Evolutionary conservation across 2,329 filamentous ascomycete genomes (phyloP).

Genomic region (Cladosporium cucumerinum): DNA sequence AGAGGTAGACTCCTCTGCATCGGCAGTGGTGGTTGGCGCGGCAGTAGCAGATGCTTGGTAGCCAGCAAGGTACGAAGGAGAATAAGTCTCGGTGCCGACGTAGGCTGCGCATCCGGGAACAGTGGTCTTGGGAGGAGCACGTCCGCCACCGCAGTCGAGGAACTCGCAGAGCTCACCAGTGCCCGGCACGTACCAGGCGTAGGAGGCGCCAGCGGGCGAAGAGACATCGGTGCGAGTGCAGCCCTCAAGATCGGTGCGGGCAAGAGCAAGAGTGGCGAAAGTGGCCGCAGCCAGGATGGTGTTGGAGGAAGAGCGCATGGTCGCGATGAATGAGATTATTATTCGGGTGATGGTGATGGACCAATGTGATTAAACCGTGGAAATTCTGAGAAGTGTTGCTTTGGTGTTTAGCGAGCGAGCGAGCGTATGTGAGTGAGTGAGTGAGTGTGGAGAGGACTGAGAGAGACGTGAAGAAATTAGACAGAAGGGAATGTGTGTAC

Average conservation of each 20-base stretch:
- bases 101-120: constrained; percentile 60
- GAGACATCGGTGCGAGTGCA: constrained; percentile 44
- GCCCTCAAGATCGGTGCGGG: constrained; percentile 40
- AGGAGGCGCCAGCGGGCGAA: constrained; percentile 42
- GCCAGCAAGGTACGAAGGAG: constrained; percentile 48
- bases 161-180: constrained; percentile 63
- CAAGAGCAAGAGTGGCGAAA: constrained; percentile 31
- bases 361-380: background rate
- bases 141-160: constrained; percentile 66
- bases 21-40: constrained; percentile 12
- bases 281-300: constrained; percentile 28
- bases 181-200: constrained; percentile 60
- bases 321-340: background rate
- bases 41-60: constrained; percentile 25
- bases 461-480: background rate
- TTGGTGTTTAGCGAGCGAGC: background rate
- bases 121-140: constrained; percentile 58
- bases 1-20: background rate
- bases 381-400: background rate
- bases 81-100: constrained; percentile 54
- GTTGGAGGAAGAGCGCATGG: constrained; percentile 27
- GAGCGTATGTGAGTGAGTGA: background rate
- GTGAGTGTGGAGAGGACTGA: background rate
- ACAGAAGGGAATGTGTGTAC: background rate
- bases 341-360: background rate